These are phyloP conservation scores for Alternaria brassicae DNA, from an alignment of 2,329 filamentous ascomycete species.

Conservation along the genomic window DNA sequence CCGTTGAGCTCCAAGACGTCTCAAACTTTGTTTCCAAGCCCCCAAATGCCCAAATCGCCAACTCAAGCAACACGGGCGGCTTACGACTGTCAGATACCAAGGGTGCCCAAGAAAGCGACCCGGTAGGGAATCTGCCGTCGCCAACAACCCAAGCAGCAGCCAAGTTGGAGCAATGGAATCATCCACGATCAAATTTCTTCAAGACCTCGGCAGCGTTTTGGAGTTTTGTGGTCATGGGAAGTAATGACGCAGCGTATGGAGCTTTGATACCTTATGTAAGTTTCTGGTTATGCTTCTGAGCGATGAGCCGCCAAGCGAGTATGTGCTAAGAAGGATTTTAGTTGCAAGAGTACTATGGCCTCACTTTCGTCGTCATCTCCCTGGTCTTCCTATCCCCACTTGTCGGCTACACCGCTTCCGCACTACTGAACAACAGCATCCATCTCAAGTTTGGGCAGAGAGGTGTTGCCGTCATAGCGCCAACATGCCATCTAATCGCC, in stretches of 20 bases:
- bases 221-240: conserved; percentile 70
- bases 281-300: no score
- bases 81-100: conserved; percentile 28
- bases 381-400: conserved; percentile 72
- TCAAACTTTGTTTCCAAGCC: conserved; percentile 31
- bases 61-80: conserved; percentile 10
- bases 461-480: conserved; percentile 72
- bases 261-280: conserved; percentile 59
- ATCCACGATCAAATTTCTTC: conserved; percentile 64
- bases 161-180: conserved; percentile 68
- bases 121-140: conserved; percentile 54
- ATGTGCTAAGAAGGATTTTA: conserved; percentile 31
- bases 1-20: conserved; percentile 43
- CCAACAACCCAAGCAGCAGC: conserved; percentile 53
- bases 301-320: no score
- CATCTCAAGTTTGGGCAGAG: conserved; percentile 72
- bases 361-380: conserved; percentile 69
- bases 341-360: conserved; percentile 68
- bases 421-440: conserved; percentile 69
- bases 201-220: conserved; percentile 67
- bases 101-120: conserved; percentile 23
- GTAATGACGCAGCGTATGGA: conserved; percentile 72
- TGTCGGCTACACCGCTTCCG: conserved; percentile 68
- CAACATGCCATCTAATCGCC: conserved; percentile 67
- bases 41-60: conserved; percentile 26